These are phyloP conservation scores for Apophysomyces ossiformis DNA, from an alignment of 371 early-diverging fungal genomes.

Conservation along the genomic window DNA sequence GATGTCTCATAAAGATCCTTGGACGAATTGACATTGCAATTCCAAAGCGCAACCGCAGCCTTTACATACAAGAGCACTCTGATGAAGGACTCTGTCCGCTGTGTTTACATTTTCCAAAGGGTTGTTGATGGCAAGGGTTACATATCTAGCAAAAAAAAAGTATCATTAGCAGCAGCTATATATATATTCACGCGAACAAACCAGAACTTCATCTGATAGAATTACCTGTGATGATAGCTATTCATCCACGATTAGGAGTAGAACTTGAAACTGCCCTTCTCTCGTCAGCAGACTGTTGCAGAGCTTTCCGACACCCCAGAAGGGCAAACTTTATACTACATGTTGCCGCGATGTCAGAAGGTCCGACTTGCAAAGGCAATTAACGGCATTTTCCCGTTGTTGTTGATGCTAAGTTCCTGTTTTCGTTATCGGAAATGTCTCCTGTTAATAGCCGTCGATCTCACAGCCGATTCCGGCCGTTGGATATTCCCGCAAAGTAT, in stretches of 20 bases:
- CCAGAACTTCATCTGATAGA: background rate
- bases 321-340: background rate
- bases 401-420: background rate
- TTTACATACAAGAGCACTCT: background rate
- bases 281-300: background rate
- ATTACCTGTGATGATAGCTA: background rate
- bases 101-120: background rate
- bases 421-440: background rate
- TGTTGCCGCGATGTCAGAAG: background rate
- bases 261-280: background rate
- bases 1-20: background rate
- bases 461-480: background rate
- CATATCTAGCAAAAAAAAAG: background rate
- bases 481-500: background rate
- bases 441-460: background rate
- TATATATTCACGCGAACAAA: background rate
- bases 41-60: background rate
- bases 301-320: background rate
- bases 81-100: background rate
- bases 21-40: background rate
- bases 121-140: background rate
- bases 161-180: background rate
- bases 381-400: background rate
- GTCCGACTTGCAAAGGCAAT: background rate
- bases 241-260: background rate